Base-by-base conservation (phyloP, 768 basidiomycete genomes). In the Xerocomus brunneocitrinus region DNA sequence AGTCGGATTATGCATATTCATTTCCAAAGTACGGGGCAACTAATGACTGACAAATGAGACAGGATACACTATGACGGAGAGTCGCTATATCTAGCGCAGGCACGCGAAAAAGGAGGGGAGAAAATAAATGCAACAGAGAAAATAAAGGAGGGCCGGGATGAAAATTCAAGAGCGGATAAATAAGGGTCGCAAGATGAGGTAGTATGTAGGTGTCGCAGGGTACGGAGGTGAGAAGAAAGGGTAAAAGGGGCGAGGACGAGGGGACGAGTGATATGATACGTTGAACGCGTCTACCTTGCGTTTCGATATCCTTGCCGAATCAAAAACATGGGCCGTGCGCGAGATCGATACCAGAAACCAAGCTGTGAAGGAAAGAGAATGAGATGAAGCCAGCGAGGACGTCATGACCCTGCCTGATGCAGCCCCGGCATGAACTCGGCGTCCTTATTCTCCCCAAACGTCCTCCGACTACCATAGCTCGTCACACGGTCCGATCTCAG, bases 361-460 rank as follows among this genome's bases (percentile, higher is more conserved):
- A 61, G 32, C 45, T 4, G 9, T 9, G 25, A 38, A 41, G 16
- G 38, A 25, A 22, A 27, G 24, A 14, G 14, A 32, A 10, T 7
- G 40, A 27, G 27, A 13, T 25, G 13, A 10, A n/a, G 10, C 13
- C 19, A 13, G 10, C 10, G 41, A 1, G 16, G 10, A 2, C 24
- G 2, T 32, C 31, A 12, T 32, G 31, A 12, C 31, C 4, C 31
- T 10, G 31, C 31, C 8, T 10, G 8, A 32, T 9, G 31, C 31
- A 0, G 31, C 31, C 31, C 31, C 12, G 16, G 60, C 60, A 70
- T 22, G 58, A 31, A 45, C 10, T 66, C 64, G 42, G 49, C 51
- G 35, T 68, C 66, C 4, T 66, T 57, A 44, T 55, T 68, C 4
- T 58, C 68, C 10, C 62, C 62, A 25, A 70, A 68, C 36, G 64